Evolutionary conservation across 176 grass and related monocot genomes (phyloP).

Genomic region (Phoenix dactylifera): DNA sequence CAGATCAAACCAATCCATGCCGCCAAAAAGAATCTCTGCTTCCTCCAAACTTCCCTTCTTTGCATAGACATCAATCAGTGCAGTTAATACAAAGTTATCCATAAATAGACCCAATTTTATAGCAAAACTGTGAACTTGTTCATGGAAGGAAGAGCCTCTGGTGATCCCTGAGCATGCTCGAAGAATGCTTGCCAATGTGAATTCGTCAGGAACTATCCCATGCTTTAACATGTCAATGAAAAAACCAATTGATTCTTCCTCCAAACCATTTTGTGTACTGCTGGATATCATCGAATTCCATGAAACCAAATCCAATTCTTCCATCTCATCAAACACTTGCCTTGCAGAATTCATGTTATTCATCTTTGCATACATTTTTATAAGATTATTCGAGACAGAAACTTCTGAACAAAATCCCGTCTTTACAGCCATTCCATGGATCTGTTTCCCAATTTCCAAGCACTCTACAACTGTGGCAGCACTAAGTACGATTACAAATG

Average conservation of each 20-base stretch:
- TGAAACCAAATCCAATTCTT: constrained; percentile 16
- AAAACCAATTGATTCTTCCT: constrained; percentile 5
- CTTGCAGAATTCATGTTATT: constrained; percentile 7
- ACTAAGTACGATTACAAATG: constrained; percentile 20
- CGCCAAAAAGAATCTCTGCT: constrained; percentile 13
- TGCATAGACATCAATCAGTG: constrained; percentile 18
- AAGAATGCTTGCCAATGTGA: constrained; percentile 23
- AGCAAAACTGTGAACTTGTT: constrained; percentile 19
- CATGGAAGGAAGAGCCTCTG: neutral
- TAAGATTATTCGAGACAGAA: constrained; percentile 23
- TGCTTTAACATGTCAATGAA: constrained; percentile 13
- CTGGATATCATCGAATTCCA: constrained; percentile 24
- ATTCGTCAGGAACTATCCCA: constrained; percentile 19
- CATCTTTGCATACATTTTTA: constrained; percentile 24
- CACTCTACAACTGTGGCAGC: constrained; percentile 4
- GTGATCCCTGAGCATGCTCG: constrained; percentile 16
- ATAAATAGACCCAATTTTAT: constrained; percentile 6
- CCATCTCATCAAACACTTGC: constrained; percentile 20
- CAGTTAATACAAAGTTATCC: constrained; percentile 21
- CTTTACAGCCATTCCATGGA: constrained; percentile 14
- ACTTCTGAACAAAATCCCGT: constrained; percentile 16
- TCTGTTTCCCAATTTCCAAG: constrained; percentile 7
- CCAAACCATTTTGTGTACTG: constrained; percentile 13
- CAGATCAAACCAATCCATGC: constrained; percentile 21
- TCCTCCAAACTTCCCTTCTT: constrained; percentile 16